phyloP scores from a whole-genome alignment of 2,329 filamentous ascomycete species.

The Epichloe sylvatica region DNA sequence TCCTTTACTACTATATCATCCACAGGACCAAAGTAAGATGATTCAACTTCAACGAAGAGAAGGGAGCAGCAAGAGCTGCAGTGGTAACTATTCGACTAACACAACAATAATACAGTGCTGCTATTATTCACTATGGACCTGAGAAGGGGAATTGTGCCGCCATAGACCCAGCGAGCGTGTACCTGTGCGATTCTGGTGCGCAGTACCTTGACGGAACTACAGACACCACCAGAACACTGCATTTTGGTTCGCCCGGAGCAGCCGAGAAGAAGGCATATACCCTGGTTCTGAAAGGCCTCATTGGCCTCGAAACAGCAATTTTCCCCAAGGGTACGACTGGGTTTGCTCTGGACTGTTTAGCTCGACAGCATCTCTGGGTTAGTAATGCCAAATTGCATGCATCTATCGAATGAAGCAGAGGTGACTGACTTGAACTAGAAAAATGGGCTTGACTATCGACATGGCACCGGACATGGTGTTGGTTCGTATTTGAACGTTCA shows the following conservation, averaged over 20 bases:
- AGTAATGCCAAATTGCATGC: conserved; percentile 10
- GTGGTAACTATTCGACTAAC: neutral
- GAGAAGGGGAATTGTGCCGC: conserved; percentile 67
- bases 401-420: neutral
- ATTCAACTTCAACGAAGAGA: too few relatives aligned
- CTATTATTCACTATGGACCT: conserved; percentile 90
- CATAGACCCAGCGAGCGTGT: conserved; percentile 75
- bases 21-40: conserved; percentile 56
- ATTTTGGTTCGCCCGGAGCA: conserved; percentile 73
- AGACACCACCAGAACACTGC: conserved; percentile 83
- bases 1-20: conserved; percentile 96
- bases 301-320: conserved; percentile 69
- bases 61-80: neutral
- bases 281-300: conserved; percentile 85
- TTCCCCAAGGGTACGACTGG: conserved; percentile 95
- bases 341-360: conserved; percentile 77
- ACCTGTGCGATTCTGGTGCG: conserved; percentile 94
- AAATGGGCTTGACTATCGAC: conserved; percentile 81
- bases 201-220: conserved; percentile 94
- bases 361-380: conserved; percentile 86
- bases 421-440: conserved; percentile 12
- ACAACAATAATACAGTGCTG: conserved; percentile 46
- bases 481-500: conserved; percentile 95
- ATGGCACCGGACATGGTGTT: conserved; percentile 91
- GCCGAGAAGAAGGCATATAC: conserved; percentile 86